A percentile compares a stretch with the other conserved stretches of the same genome.
Conservation (phyloP, 2,329 filamentous ascomycete genomes). For the Epicoccum sorghinum region DNA sequence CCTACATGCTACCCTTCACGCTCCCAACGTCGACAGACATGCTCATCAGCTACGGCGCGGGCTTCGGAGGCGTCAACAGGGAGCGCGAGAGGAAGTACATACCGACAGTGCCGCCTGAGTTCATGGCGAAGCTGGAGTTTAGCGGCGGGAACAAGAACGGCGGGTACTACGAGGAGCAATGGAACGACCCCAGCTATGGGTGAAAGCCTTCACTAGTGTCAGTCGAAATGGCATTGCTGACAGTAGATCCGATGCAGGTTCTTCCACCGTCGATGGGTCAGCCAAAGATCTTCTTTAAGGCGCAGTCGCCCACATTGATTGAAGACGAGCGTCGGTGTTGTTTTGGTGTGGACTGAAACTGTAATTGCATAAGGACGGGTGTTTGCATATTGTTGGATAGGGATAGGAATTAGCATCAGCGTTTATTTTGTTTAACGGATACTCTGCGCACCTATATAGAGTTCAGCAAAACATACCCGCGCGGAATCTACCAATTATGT, state of each 20-base stretch:
- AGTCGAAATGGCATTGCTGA: not conserved
- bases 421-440: not conserved
- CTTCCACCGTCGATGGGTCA: constrained; percentile 7
- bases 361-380: not conserved
- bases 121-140: constrained; percentile 83
- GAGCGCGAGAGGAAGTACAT: constrained; percentile 95
- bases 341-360: not conserved
- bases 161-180: constrained; percentile 38
- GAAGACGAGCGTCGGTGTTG: not conserved
- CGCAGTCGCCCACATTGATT: not conserved
- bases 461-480: not conserved
- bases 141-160: constrained; percentile 46
- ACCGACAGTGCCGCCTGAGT: constrained; percentile 91
- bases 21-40: constrained; percentile 96
- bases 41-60: constrained; percentile 92
- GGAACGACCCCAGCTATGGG: constrained; percentile 44
- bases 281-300: not conserved
- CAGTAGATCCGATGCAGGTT: not conserved
- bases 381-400: constrained; percentile 6
- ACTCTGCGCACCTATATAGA: not conserved
- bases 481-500: not conserved
- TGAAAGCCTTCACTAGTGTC: constrained; percentile 23
- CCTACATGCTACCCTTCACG: constrained; percentile 92
- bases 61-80: constrained; percentile 89
- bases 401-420: not conserved